Evolutionary conservation across 345 rosid species (phyloP).

Genomic region (Pugionium dolabratum): DNA sequence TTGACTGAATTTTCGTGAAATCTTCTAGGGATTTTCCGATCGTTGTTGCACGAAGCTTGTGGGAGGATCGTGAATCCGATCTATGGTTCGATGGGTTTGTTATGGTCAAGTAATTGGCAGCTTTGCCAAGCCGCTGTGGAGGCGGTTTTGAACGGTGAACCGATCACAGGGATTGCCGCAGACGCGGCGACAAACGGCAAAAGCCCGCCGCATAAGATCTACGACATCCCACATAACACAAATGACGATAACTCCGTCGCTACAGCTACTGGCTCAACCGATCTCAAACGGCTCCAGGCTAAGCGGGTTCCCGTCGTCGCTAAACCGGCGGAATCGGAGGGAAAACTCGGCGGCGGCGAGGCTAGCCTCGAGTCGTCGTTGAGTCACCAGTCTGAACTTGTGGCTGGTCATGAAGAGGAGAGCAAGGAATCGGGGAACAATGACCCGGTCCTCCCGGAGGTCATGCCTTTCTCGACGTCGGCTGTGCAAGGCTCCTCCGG

Average conservation of each 20-base stretch:
- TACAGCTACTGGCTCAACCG: slow-evolving; percentile 16
- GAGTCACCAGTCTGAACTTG: slow-evolving; percentile 77
- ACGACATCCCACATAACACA: slow-evolving; percentile 82
- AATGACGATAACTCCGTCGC: slow-evolving; percentile 63
- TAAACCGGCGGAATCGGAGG: slow-evolving; percentile 27
- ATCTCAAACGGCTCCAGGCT: slow-evolving; percentile 24
- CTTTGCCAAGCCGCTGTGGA: slow-evolving; percentile 95
- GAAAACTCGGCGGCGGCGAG: slow-evolving; percentile 35
- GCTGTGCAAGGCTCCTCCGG: slow-evolving; percentile 51
- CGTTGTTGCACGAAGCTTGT: slow-evolving; percentile 94
- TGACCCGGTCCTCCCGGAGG: slow-evolving; percentile 45
- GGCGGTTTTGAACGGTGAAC: slow-evolving; percentile 73
- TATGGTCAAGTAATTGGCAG: slow-evolving; percentile 95
- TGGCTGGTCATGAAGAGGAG: slow-evolving; percentile 54
- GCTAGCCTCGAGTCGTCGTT: slow-evolving; percentile 84
- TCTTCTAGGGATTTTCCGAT: slow-evolving; percentile 81
- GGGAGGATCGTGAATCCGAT: slow-evolving; percentile 99
- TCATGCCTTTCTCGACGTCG: slow-evolving; percentile 42
- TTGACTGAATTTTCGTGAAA: background rate
- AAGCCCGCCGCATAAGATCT: slow-evolving; percentile 79
- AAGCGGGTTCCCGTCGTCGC: slow-evolving; percentile 2
- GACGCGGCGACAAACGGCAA: slow-evolving; percentile 74
- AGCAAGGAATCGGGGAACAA: slow-evolving; percentile 68
- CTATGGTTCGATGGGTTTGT: slow-evolving; percentile 89
- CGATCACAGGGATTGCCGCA: slow-evolving; percentile 73